Evolutionary conservation across 2,329 filamentous ascomycete species (phyloP).

Genomic region (Sclerotinia spermophila): DNA sequence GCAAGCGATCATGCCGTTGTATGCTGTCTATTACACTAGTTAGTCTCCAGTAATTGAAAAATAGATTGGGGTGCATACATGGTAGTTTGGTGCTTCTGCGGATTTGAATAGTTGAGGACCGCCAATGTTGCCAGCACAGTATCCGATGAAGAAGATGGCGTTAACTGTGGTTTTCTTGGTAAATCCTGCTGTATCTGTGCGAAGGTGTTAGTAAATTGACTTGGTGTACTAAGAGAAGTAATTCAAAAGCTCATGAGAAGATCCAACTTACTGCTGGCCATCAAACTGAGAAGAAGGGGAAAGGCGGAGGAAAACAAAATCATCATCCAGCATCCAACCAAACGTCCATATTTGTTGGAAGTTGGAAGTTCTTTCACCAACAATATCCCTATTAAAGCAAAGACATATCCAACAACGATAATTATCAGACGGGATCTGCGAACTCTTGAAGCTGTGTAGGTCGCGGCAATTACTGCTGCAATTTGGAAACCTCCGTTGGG

Average conservation of each 20-base stretch:
- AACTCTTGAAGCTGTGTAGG: conserved; percentile 20
- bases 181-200: conserved; percentile 7
- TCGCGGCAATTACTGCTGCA: conserved; percentile 13
- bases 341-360: conserved; percentile 44
- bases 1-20: conserved; percentile 17
- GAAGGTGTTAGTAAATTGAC: neutral
- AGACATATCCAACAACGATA: conserved; percentile 32
- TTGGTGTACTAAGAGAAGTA: neutral
- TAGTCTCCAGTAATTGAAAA: conserved; percentile 41
- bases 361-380: conserved; percentile 56
- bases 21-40: conserved; percentile 46
- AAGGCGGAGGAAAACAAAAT: conserved; percentile 53
- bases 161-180: conserved; percentile 15
- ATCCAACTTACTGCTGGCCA: conserved; percentile 46
- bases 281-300: conserved; percentile 41
- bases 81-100: conserved; percentile 6
- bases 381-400: conserved; percentile 56
- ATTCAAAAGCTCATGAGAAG: neutral
- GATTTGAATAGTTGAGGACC: conserved; percentile 14
- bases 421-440: conserved; percentile 22
- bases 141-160: conserved; percentile 15
- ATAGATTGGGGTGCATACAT: conserved; percentile 50
- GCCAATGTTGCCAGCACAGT: conserved; percentile 15
- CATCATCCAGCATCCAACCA: conserved; percentile 55
- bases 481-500: conserved; percentile 49